Evolutionary conservation across 2,329 filamentous ascomycete genomes (phyloP), one percentile per base, ranked within the genome.

Genomic region (Phymatotrichopsis omnivora): DNA sequence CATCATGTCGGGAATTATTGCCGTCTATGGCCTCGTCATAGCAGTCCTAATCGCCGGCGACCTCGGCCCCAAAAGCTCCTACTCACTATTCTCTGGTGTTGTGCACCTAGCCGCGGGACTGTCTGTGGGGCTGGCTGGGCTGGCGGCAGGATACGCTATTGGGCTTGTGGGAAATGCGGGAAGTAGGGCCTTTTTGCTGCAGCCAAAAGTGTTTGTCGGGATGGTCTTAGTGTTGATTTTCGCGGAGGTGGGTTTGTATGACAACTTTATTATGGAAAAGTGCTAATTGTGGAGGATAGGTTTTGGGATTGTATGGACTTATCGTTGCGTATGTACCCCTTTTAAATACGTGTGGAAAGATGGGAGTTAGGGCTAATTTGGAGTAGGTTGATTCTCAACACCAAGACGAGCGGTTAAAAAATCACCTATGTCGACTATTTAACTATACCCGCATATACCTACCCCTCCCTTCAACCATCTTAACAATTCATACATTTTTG

Each of bases 161-260:
- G 91, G 91, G 44, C 76, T 94, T 52, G 89, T 98, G 17, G 91
- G 91, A 56, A 93, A 98, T 68, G 81, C 80, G 67, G 87, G 91
- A 51, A 89, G 96, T 42, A 79, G 91, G 58, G 80, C 86, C 46
- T 96, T 93, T 69, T 94, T 98, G 86, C 78, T 85, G 60, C 91
- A 98, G 66, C 93, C 84, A 38, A 77, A 89, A 54, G 82, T 98
- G 56, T 98, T 95, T 59, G 91, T 98, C 38, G 91, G 91, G 65
- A 96, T 96, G 91, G 89, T 98, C 35, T 69, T 98, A 60, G 96
- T 96, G 58, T 74, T 96, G 54, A 98, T 98, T 75, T 98, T 98
- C 63, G 91, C 85, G 46, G 91, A 98, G 72, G 91, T 98, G 14
- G 91, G 91, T 64, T 79, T 98, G 24, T 98, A 98, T n/a, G n/a